Evolutionary conservation across 805 yeast species (phyloP).

Genomic region (Sugiyamaella boreocaroliniensis): DNA sequence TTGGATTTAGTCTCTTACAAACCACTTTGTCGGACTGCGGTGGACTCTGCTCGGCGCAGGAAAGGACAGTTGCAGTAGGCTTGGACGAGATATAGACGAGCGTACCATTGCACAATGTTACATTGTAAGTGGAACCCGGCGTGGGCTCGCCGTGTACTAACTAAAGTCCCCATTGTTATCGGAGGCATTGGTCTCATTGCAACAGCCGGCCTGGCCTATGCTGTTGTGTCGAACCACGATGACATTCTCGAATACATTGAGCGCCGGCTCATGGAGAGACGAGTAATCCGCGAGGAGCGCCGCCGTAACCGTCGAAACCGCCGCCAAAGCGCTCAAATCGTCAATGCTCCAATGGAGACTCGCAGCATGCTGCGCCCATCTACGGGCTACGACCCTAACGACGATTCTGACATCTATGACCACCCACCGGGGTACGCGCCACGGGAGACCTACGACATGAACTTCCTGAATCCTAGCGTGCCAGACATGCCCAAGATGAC

Average conservation of each 20-base stretch:
- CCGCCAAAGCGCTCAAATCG: background rate
- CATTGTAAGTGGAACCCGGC: too few species aligned
- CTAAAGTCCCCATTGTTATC: constrained; percentile 10
- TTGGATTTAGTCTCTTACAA: too few species aligned
- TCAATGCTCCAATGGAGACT: background rate
- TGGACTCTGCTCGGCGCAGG: too few species aligned
- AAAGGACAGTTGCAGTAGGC: too few species aligned
- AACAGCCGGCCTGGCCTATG: constrained; percentile 20
- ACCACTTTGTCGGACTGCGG: too few species aligned
- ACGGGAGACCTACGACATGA: background rate
- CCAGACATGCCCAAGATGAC: background rate
- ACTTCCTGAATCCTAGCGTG: background rate
- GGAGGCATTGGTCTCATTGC: background rate
- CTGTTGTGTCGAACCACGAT: constrained; percentile 20
- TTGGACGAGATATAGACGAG: too few species aligned
- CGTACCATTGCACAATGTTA: too few species aligned
- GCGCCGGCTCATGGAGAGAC: constrained; percentile 14
- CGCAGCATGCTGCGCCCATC: background rate
- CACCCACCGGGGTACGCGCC: background rate
- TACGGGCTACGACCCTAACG: constrained; percentile 1
- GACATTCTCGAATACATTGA: constrained; percentile 15
- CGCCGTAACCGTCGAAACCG: constrained; percentile 3
- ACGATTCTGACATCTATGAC: constrained; percentile 11
- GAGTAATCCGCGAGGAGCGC: constrained; percentile 12
- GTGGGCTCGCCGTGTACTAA: background rate